phyloP scores from a whole-genome alignment of 2,329 filamentous ascomycete genomes.

The Blastomyces parvus region DNA sequence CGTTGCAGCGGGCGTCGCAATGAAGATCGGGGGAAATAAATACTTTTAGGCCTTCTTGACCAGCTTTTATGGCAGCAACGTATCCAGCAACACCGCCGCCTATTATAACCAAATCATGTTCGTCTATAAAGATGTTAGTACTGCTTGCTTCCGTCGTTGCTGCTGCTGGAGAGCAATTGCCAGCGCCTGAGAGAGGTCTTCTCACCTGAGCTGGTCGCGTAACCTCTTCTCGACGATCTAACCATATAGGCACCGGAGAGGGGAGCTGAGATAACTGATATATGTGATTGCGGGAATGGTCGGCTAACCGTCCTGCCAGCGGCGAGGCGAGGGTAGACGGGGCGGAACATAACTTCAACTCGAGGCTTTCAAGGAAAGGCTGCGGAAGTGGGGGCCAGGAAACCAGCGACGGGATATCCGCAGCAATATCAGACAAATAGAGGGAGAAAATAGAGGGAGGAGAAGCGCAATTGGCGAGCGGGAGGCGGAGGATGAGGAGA shows the following conservation, averaged over 20 bases:
- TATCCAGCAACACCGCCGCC: conserved; percentile 97
- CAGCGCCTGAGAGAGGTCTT: conserved; percentile 4
- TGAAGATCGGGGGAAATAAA: conserved; percentile 14
- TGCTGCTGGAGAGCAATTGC: not conserved
- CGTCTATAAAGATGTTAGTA: conserved; percentile 47
- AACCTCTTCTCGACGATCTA: conserved; percentile 46
- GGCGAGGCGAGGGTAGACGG: conserved; percentile 41
- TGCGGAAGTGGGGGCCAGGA: not conserved
- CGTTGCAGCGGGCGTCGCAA: conserved; percentile 1
- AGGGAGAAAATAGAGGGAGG: not conserved
- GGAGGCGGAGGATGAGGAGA: not conserved
- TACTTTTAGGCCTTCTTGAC: conserved; percentile 94
- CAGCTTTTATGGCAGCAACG: conserved; percentile 97
- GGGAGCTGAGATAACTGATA: conserved; percentile 30
- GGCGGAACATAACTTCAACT: conserved; percentile 43
- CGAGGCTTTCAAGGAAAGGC: conserved; percentile 15
- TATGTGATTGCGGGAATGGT: conserved; percentile 28
- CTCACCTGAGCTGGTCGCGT: conserved; percentile 44
- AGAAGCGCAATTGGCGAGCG: not conserved
- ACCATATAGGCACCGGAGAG: conserved; percentile 39
- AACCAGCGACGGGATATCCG: not conserved
- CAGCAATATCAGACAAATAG: not conserved
- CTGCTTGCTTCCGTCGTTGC: conserved; percentile 15
- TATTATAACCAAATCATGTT: conserved; percentile 96
- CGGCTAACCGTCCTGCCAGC: conserved; percentile 37